Base-by-base conservation (phyloP, 768 basidiomycete species). In the Leucocoprinus birnbaumii region DNA sequence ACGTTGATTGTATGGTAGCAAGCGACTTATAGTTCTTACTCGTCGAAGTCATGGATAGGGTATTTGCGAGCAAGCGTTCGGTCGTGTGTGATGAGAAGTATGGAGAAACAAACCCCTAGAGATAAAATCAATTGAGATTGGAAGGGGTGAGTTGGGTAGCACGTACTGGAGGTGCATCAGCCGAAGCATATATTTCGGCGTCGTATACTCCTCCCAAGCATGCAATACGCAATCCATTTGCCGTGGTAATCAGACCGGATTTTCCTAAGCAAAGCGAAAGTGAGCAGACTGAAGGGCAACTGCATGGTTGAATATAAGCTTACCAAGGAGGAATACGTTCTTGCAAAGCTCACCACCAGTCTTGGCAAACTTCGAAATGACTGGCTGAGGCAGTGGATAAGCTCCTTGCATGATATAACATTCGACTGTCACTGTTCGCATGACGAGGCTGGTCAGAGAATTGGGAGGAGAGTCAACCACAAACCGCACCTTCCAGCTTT, bases 361-460 rank as follows among this genome's bases (percentile, higher is more conserved):
- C 66, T 82, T 79, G 18, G 83, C 78, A 64, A 91, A 87, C 66
- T 85, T 87, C 59, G 87, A 84, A 55, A 91, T 80, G 16, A 97
- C 85, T 24, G 73, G 66, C 43, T 79, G 74, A 3, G 94, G 93
- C 13, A 98, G 68, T 1, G 87, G 83, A 59, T 84, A 73, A 51
- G 85, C 82, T 16, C 95, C 95, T 66, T 94, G 86, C 82, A 94
- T 94, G 55, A 97, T 85, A 72, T 96, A 98, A 62, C 92, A 94
- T 63, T 91, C 89, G 16, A 96, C 72, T 10, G 95, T 91, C 25
- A 85, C 92, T 96, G 60, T 21, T 53, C 51, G n/a, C 16, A 27
- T 57, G 40, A 61, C 56, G 37, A 59, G 51, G 59, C 41, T 49
- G 56, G 27, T 34, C 37, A 16, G 56, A 51, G 61, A 25, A 35